Base-by-base conservation (phyloP, 2,329 filamentous ascomycete species). In the Beauveria scarabaeidicola region DNA sequence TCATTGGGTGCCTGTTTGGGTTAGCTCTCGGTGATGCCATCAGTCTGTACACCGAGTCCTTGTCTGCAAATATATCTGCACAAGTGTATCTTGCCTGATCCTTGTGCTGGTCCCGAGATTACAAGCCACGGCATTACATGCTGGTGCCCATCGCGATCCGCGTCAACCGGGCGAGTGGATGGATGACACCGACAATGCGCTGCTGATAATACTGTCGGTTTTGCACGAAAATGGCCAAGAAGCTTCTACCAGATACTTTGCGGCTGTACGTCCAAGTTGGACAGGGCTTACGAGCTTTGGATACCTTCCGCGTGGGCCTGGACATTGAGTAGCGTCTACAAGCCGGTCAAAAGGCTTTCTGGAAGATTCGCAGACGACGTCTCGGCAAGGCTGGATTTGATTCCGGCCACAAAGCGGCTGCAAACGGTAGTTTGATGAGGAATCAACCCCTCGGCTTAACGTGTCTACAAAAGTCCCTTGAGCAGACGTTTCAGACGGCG, bases 151-250 rank as follows among this genome's bases (percentile, higher is more conserved):
- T 63, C 71, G 78, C 52, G 70, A 72, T 55, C 74, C 74, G 29
- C 74, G 77, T 40, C 64, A 67, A 3, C 65, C 70, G 0, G 73
- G 75, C 25, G 73, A 76, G 44, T 82, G 79, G 79, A 83, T 79
- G 0, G 79, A 83, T 61, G 80, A 82, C 66, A 82, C 80, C 0
- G 80, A 82, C 62, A 79, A 82, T 66, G 75, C 79, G 3, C 69
- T 81, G 21, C 67, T 81, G 1, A 75, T 77, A 58, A 65, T 82
- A 2, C 72, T 82, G 2, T 78, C 75, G 5, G 82, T 73, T 40
- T 66, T 80, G 25, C 74, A 79, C 52, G 71, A 68, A n/a, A 70
- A 75, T 40, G 76, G 75, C 11, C 68, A 68, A 23, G 57, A 63
- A 8, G 67, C 77, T 10, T 61, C 68, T 9, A 73, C 73, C 0